Evolutionary conservation across 2,329 filamentous ascomycete species (phyloP).

Genomic region (Fusarium mundagurra): DNA sequence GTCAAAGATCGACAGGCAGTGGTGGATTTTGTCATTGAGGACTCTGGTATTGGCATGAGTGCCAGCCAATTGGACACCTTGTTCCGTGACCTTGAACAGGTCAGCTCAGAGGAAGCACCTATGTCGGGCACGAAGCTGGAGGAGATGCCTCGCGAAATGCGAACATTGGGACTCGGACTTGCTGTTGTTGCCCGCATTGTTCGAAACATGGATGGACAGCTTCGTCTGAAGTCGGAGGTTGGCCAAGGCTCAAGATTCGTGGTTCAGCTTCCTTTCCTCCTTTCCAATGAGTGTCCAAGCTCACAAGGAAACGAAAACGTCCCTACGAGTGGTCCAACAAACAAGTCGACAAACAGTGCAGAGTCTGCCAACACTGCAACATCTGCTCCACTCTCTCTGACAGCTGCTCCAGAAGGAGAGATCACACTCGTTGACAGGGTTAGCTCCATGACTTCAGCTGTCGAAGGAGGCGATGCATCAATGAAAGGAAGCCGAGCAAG

Average conservation of each 20-base stretch:
- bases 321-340: neutral
- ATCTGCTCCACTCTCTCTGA: slow-evolving; percentile 39
- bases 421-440: slow-evolving; percentile 68
- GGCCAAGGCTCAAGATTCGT: slow-evolving; percentile 86
- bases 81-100: slow-evolving; percentile 68
- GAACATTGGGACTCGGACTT: slow-evolving; percentile 80
- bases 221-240: slow-evolving; percentile 84
- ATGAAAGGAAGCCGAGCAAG: slow-evolving; percentile 35
- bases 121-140: slow-evolving; percentile 35
- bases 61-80: slow-evolving; percentile 66
- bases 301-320: slow-evolving; percentile 13
- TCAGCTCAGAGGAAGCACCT: slow-evolving; percentile 57
- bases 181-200: slow-evolving; percentile 87
- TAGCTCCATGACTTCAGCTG: slow-evolving; percentile 35
- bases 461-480: slow-evolving; percentile 18
- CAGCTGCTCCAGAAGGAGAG: slow-evolving; percentile 58
- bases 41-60: slow-evolving; percentile 80
- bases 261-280: slow-evolving; percentile 78
- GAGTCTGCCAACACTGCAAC: slow-evolving; percentile 32
- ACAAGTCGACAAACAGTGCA: slow-evolving; percentile 13
- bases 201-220: slow-evolving; percentile 89
- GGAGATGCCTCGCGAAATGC: slow-evolving; percentile 45
- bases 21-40: slow-evolving; percentile 78
- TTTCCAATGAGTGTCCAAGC: slow-evolving; percentile 57
- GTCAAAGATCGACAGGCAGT: slow-evolving; percentile 64